These are phyloP conservation scores for Teunomyces panamensis DNA, from an alignment of 805 yeast genomes.

Conservation along the genomic window DNA sequence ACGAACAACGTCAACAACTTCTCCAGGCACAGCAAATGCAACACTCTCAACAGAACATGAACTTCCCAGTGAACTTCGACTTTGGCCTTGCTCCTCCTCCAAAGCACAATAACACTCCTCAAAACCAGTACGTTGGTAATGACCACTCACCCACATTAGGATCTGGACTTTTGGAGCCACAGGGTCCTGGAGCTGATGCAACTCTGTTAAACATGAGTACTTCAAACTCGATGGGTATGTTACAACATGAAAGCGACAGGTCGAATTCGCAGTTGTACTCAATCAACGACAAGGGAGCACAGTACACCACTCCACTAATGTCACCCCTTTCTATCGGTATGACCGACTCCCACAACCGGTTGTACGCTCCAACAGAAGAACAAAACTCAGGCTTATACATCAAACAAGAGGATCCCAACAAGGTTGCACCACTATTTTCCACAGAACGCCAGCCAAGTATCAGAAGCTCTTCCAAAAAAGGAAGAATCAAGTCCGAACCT, in stretches of 20 bases:
- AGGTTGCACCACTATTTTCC: background rate
- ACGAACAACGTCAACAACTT: slow-evolving; percentile 4
- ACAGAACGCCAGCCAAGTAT: background rate
- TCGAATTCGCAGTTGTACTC: background rate
- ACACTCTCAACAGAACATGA: slow-evolving; percentile 4
- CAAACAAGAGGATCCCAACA: slow-evolving; percentile 11
- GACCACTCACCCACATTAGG: background rate
- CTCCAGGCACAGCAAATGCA: slow-evolving; percentile 1
- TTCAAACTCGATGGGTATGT: slow-evolving; percentile 1
- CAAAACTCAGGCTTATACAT: slow-evolving; percentile 18
- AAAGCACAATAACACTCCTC: background rate
- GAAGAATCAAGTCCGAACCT: slow-evolving; percentile 3
- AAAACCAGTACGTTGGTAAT: background rate
- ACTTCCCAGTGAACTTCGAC: slow-evolving; percentile 23
- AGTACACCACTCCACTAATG: slow-evolving; percentile 1
- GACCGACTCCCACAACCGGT: slow-evolving; percentile 7
- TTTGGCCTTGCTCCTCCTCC: slow-evolving; percentile 13
- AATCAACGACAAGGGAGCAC: background rate
- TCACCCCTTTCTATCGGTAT: slow-evolving; percentile 3
- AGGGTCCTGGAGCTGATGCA: background rate
- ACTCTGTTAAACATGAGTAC: slow-evolving; percentile 2
- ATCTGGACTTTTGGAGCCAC: background rate
- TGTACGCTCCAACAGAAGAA: slow-evolving; percentile 18
- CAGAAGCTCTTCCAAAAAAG: slow-evolving; percentile 10
- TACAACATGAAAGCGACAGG: background rate